These are phyloP conservation scores for Melocanna baccifera DNA, from an alignment of 176 grass and related monocot genomes.

Conservation along the genomic window DNA sequence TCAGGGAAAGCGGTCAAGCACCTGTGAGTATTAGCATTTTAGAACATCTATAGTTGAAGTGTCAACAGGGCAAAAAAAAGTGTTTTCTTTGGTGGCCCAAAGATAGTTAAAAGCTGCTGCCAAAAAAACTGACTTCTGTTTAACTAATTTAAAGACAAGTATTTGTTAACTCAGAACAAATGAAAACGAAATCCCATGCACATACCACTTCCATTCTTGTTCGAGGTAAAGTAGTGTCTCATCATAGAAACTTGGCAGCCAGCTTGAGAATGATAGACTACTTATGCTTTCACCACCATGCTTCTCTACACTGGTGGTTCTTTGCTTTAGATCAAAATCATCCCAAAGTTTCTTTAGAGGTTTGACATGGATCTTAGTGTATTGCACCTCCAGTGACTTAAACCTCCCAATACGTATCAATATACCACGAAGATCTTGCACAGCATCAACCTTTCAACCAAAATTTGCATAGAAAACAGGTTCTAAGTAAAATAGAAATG, in stretches of 20 bases:
- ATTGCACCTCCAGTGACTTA: conserved; percentile 85
- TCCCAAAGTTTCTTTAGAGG: conserved; percentile 99
- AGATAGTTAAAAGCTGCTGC: not conserved
- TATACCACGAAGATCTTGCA: conserved; percentile 87
- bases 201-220: conserved; percentile 99
- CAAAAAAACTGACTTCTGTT: conserved; percentile 3
- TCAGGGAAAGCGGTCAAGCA: conserved; percentile 89
- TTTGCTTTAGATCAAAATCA: conserved; percentile 88
- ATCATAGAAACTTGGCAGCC: conserved; percentile 97
- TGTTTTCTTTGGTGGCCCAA: not conserved
- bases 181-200: conserved; percentile 9
- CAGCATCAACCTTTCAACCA: conserved; percentile 65
- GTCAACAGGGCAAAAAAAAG: not conserved
- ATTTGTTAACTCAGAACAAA: conserved; percentile 17
- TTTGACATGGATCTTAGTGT: conserved; percentile 88
- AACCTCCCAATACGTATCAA: conserved; percentile 92
- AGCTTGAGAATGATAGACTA: conserved; percentile 75
- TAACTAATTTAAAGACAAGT: conserved; percentile 22
- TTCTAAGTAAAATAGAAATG: conserved; percentile 35
- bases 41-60: not conserved
- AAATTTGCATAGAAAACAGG: conserved; percentile 20
- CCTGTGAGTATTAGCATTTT: conserved; percentile 53
- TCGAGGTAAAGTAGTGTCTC: conserved; percentile 94
- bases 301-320: conserved; percentile 60
- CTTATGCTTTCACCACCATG: conserved; percentile 54